Evolutionary conservation across 345 rosid species (phyloP), one percentile per base, ranked within the genome.

Genomic region (Jatropha curcas): DNA sequence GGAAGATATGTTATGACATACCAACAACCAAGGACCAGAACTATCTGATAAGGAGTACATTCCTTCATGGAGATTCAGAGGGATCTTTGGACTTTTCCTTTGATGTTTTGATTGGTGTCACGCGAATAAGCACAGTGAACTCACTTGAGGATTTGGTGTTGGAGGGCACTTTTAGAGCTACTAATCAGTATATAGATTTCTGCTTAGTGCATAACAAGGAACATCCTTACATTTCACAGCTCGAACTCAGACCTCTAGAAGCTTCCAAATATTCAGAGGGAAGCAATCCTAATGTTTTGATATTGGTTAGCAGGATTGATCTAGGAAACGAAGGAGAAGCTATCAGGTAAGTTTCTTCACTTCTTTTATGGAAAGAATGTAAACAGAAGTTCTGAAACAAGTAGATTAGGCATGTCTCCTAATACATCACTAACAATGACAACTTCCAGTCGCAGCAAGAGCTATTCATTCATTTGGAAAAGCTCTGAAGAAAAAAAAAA

Each of bases 1-100:
- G 86, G 59, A 86, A 86, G 77, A 84, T 74, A 73, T 89, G 94
- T 67, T 89, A 87, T 51, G 78, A 50, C 63, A 79, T 89, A 62
- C 19, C 72, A 2, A 83, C 89, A 10, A 33, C 37, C 16, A 64
- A 53, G 73, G 78, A 63, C 71, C 78, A 57, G 6, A 83, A 82
- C 33, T 86, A 89, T 73, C 82, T 89, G 20, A 60, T 89, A 51
- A 76, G 89, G 80, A 85, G 76, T 30, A 68, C 77, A 27, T 89
- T 87, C 65, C 77, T 77, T 41, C 62, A 43, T 1, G 76, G 72
- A 3, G 79, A 82, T 59, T 17, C 67, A 16, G 62, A 41, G 27
- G 68, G 41, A 12, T 60, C 61, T 37, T 57, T 73, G 10, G 71
- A 33, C 12, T 43, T 77, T 39, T 57, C 53, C 25, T 82, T 87